Base-by-base conservation (phyloP, 805 yeast species). In the Candida pseudofarinosa region DNA sequence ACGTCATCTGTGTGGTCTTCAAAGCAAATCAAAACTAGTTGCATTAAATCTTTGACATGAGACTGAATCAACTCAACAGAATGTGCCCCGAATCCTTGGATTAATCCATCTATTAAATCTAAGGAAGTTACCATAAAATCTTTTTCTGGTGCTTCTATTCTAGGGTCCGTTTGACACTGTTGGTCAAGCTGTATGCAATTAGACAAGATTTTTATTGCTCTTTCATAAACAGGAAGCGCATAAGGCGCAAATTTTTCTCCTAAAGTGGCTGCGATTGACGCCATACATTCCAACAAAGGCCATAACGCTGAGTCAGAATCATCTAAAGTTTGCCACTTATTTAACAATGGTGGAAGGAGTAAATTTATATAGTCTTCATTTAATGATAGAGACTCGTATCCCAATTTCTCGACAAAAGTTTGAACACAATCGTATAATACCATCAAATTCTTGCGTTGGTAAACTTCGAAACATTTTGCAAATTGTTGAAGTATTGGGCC, bases 281-380 rank as follows among this genome's bases (percentile, higher is more conserved):
- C 87, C 78, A 93, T 76, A 64, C 98, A 90, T 62, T 91, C 98
- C 46, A 93, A 67, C 49, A 93, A 71, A 4, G 97, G 95, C 91
- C 97, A 88, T 50, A 91, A 64, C 53, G 82, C 96, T 42, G 79
- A 77, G 60, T 91, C 97, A 42, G 81, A 80, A 58, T 93, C 97
- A 13, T 70, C 67, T 39, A 89, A 63, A 33, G 62, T 53, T 43
- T 82, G 80, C 99, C 99, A 93, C 63, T 87, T 85, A 12, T 67
- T 72, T 39, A 91, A 76, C 44, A 93, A 70, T 19, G 96, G 95
- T 4, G 96, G 96, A 51, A 93, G 67, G 15, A 93, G 65, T 1
- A 76, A 56, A 42, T 79, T 72, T 48, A 88, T 73, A 43, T 78
- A 81, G 18, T 72, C 70, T 34, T 78, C 80, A 43, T 82, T 79